Evolutionary conservation across 306 rosid genomes (phyloP), one percentile per base, ranked within the genome.

Genomic region (Inga laurina): DNA sequence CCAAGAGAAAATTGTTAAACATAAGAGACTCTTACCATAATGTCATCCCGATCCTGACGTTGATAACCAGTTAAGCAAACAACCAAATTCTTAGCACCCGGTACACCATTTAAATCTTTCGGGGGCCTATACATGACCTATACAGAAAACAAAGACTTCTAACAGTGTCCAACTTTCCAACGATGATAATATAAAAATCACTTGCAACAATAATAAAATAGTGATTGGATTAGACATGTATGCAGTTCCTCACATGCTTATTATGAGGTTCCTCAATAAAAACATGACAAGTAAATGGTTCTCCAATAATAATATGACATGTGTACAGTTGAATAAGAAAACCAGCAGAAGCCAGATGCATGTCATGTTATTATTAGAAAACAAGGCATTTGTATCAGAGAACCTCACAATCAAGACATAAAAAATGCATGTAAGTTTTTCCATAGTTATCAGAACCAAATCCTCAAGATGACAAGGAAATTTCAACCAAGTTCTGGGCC

Each of bases 11-110:
- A 56, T 37, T 35, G 52, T 46, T n/a, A 65, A 32, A 21, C 67
- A 68, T n/a, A 66, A 39, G 46, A 84, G 65, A 80, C 52, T 66
- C 66, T 32, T 72, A 90, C 97, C 98, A 95, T 95, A 72, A 93
- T 90, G 85, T 95, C 98, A 79, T 93, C 98, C 84, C 97, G 91
- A 87, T 93, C 98, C 84, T 90, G 97, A 74, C 97, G 93, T 27
- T 90, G 91, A 86, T 95, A 96, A 76, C 99, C 98, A 78, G 99
- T 96, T 88, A 96, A 84, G 90, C 99, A 96, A 78, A 95, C 73
- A 62, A 87, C 18, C 78, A 91, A 83, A 83, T 79, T 73, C 84
- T 86, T 82, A 7, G 97, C 99, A 45, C 92, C 97, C 0, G 94
- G 92, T 68, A 96, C 91, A 44, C 97, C 98, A 84, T 88, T 85